These are phyloP conservation scores for Starmerella bombi DNA, from an alignment of 805 yeast species.

Conservation along the genomic window DNA sequence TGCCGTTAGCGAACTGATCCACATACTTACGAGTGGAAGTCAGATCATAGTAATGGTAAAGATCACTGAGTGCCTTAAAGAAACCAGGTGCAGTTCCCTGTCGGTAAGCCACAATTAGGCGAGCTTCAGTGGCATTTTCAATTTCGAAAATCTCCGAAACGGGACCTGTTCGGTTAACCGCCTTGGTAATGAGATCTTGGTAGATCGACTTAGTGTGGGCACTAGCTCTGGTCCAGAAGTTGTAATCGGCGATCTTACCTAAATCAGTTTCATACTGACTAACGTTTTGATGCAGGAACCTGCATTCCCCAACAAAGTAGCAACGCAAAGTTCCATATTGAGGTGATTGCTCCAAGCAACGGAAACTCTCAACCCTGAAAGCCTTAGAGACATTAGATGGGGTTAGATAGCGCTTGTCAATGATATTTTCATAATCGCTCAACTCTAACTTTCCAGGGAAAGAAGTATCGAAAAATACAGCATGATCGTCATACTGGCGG, in stretches of 20 bases:
- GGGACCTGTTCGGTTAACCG: slow-evolving; percentile 72
- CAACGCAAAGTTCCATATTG: slow-evolving; percentile 45
- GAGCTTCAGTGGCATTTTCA: slow-evolving; percentile 67
- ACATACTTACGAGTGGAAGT: slow-evolving; percentile 79
- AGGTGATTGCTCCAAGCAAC: slow-evolving; percentile 28
- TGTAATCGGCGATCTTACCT: slow-evolving; percentile 58
- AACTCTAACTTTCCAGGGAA: slow-evolving; percentile 36
- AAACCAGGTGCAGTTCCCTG: slow-evolving; percentile 75
- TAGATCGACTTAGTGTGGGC: slow-evolving; percentile 67
- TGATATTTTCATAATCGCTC: slow-evolving; percentile 51
- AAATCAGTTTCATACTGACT: slow-evolving; percentile 38
- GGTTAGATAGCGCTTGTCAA: slow-evolving; percentile 64
- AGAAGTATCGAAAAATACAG: slow-evolving; percentile 76
- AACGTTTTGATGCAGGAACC: slow-evolving; percentile 31
- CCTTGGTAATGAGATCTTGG: slow-evolving; percentile 54
- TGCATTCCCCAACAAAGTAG: slow-evolving; percentile 71
- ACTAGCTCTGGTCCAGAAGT: slow-evolving; percentile 67
- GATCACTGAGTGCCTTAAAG: slow-evolving; percentile 71
- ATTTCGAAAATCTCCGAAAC: slow-evolving; percentile 77
- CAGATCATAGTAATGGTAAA: slow-evolving; percentile 80
- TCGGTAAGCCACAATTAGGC: slow-evolving; percentile 79
- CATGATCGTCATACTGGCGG: slow-evolving; percentile 71
- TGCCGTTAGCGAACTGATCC: slow-evolving; percentile 84
- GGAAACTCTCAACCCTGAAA: slow-evolving; percentile 67
- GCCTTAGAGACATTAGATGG: slow-evolving; percentile 29